These are phyloP conservation scores for Luffa acutangula DNA, from an alignment of 306 rosid species.

Conservation along the genomic window DNA sequence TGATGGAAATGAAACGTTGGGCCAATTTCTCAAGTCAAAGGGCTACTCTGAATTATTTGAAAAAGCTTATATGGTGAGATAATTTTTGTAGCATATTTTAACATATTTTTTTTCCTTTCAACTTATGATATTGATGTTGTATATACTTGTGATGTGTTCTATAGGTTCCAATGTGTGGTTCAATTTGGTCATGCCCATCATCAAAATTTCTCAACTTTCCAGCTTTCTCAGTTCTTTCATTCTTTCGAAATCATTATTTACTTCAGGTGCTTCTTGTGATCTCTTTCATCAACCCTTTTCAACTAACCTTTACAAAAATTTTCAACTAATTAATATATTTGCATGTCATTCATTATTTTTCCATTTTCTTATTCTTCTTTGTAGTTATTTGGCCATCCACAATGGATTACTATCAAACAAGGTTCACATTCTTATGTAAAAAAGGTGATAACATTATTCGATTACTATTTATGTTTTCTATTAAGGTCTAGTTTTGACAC, in stretches of 20 bases:
- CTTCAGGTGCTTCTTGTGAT: constrained; percentile 49
- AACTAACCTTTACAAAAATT: too few species aligned
- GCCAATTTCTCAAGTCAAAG: constrained; percentile 49
- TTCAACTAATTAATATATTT: too few species aligned
- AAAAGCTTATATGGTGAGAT: constrained; percentile 72
- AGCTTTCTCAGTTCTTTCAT: constrained; percentile 76
- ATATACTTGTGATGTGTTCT: background rate
- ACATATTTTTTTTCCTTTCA: background rate
- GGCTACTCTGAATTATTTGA: constrained; percentile 71
- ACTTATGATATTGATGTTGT: background rate
- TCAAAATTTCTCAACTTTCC: constrained; percentile 73
- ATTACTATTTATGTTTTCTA: too few species aligned
- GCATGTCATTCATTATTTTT: background rate
- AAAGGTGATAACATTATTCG: constrained; percentile 18
- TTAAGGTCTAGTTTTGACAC: too few species aligned
- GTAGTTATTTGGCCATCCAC: constrained; percentile 82
- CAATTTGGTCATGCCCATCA: constrained; percentile 80
- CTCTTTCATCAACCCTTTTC: too few species aligned
- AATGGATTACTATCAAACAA: constrained; percentile 75
- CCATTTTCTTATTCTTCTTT: background rate
- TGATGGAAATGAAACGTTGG: constrained; percentile 62
- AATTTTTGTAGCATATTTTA: background rate
- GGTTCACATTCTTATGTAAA: constrained; percentile 62
- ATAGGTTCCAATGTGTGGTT: constrained; percentile 78
- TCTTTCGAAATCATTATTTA: constrained; percentile 74